phyloP scores from a whole-genome alignment of 140 eudicot species.

The Oenanthe javanica region DNA sequence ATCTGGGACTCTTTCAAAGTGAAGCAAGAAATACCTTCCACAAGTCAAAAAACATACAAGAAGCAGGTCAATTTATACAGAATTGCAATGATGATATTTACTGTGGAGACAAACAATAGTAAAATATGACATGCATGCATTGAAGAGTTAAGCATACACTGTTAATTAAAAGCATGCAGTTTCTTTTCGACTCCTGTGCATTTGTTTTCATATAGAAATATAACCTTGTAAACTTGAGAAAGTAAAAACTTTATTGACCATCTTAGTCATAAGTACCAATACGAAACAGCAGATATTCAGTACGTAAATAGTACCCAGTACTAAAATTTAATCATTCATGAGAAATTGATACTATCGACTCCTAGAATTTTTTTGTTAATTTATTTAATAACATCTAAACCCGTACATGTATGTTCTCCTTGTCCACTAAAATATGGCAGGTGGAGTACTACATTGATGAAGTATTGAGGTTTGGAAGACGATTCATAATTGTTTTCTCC shows the following conservation, averaged over 20 bases:
- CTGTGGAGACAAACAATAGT: not conserved
- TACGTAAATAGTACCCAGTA: not conserved
- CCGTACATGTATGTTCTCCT: not conserved
- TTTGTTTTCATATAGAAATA: not conserved
- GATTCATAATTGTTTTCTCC: not conserved
- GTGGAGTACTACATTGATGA: not conserved
- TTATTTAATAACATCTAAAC: not conserved
- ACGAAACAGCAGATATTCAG: not conserved
- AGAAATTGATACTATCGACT: not conserved
- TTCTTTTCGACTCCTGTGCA: not conserved
- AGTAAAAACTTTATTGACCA: not conserved
- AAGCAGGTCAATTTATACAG: not conserved
- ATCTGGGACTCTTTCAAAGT: not conserved
- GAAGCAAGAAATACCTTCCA: not conserved
- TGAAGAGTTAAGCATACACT: not conserved
- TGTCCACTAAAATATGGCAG: not conserved
- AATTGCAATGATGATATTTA: not conserved
- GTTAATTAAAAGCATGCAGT: not conserved
- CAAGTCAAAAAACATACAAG: not conserved
- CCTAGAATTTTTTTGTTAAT: not conserved
- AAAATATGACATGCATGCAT: not conserved
- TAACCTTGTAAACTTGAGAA: not conserved
- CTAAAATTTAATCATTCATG: not conserved
- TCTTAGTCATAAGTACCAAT: not conserved
- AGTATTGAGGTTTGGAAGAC: not conserved